A percentile compares a stretch with the other conserved stretches of the same genome.
phyloP scores from a whole-genome alignment of 805 yeast genomes.

The Saccharomyces mikatae region DNA sequence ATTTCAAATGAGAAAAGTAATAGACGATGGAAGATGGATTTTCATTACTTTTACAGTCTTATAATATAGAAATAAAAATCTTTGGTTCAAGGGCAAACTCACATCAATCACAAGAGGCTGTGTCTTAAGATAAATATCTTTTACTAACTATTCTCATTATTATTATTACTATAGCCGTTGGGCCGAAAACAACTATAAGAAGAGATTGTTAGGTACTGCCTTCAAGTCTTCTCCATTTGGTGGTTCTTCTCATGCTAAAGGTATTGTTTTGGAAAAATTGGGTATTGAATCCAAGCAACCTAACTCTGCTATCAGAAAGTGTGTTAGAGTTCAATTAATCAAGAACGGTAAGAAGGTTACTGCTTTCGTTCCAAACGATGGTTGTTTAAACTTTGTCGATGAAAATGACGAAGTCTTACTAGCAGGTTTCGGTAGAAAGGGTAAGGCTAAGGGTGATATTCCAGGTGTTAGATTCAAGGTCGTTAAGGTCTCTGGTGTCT shows the following conservation, averaged over 20 bases:
- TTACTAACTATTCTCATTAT: slow-evolving; percentile 9
- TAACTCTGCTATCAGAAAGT: slow-evolving; percentile 99
- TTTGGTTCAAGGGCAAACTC: no score
- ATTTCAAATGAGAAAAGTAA: no score
- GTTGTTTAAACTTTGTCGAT: slow-evolving; percentile 99
- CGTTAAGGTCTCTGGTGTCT: slow-evolving; percentile 99
- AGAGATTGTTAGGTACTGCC: slow-evolving; percentile 98
- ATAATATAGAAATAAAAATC: no score
- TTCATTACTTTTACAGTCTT: no score
- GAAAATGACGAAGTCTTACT: slow-evolving; percentile 99
- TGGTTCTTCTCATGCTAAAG: slow-evolving; percentile 99
- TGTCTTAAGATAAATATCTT: background rate
- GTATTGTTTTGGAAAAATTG: slow-evolving; percentile 97
- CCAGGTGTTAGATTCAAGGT: slow-evolving; percentile 99
- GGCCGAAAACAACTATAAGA: slow-evolving; percentile 97
- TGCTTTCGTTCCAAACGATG: slow-evolving; percentile 99
- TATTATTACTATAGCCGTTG: slow-evolving; percentile 57
- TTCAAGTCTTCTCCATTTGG: slow-evolving; percentile 99
- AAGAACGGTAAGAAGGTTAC: slow-evolving; percentile 99
- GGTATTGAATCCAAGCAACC: slow-evolving; percentile 99
- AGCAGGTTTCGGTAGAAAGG: slow-evolving; percentile 99
- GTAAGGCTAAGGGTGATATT: slow-evolving; percentile 99
- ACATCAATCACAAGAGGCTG: background rate
- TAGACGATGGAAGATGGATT: no score
- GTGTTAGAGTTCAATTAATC: slow-evolving; percentile 99